Conservation (phyloP, 169 alveolate species). For the Plasmodium ovale region DNA sequence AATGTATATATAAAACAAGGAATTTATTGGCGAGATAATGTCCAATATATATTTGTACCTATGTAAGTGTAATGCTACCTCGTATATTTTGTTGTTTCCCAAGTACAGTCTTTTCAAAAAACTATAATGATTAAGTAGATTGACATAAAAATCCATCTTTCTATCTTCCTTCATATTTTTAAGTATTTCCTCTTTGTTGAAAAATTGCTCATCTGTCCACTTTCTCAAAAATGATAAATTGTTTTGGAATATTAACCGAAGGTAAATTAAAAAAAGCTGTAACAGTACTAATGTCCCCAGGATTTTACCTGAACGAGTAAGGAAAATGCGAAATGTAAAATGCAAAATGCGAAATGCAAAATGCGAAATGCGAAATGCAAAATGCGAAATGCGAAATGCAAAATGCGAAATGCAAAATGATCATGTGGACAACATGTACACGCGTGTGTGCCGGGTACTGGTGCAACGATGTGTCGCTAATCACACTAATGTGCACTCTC, state of each 20-base stretch:
- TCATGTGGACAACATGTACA: no score
- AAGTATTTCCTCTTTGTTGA: slow-evolving; percentile 51
- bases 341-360: background rate
- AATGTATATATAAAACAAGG: slow-evolving; percentile 65
- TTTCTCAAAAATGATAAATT: slow-evolving; percentile 44
- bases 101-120: slow-evolving; percentile 55
- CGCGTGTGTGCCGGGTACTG: no score
- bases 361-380: no score
- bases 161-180: slow-evolving; percentile 27
- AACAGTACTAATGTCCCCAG: slow-evolving; percentile 32
- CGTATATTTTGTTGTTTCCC: slow-evolving; percentile 72
- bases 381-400: no score
- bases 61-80: slow-evolving; percentile 44
- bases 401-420: no score
- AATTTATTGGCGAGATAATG: slow-evolving; percentile 49
- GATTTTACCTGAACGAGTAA: slow-evolving; percentile 34
- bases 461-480: no score
- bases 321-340: background rate
- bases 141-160: slow-evolving; percentile 71
- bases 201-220: slow-evolving; percentile 76
- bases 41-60: slow-evolving; percentile 64
- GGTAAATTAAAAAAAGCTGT: slow-evolving; percentile 61
- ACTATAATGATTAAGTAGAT: slow-evolving; percentile 46
- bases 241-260: slow-evolving; percentile 47
- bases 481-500: no score